phyloP scores from a whole-genome alignment of 768 basidiomycete genomes.

The Harrya chromipes region DNA sequence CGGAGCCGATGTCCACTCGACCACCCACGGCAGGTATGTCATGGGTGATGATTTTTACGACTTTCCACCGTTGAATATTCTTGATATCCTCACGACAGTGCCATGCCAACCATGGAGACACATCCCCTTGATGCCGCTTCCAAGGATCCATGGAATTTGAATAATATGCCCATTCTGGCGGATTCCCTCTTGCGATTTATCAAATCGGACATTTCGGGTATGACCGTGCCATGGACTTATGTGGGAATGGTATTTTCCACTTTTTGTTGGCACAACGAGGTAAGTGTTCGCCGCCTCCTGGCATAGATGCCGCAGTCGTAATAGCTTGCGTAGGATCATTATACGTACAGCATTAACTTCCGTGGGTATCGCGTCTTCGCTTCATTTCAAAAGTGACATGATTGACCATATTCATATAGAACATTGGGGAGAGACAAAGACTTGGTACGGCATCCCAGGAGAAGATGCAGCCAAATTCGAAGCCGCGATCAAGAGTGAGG shows the following conservation, averaged over 20 bases:
- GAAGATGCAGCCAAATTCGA: constrained; percentile 95
- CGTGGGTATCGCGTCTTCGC: constrained; percentile 50
- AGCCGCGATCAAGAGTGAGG: constrained; percentile 89
- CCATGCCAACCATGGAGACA: constrained; percentile 93
- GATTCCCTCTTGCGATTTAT: constrained; percentile 95
- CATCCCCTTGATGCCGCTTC: constrained; percentile 86
- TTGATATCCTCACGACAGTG: constrained; percentile 45
- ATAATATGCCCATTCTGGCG: constrained; percentile 91
- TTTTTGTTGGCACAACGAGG: constrained; percentile 99
- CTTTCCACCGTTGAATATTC: constrained; percentile 29
- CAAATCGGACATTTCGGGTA: constrained; percentile 98
- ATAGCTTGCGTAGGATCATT: constrained; percentile 71
- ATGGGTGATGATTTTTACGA: constrained; percentile 8
- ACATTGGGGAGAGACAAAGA: constrained; percentile 99
- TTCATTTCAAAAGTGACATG: constrained; percentile 20
- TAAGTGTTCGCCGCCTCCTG: constrained; percentile 32
- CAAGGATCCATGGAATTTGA: constrained; percentile 94
- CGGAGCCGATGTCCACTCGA: constrained; percentile 98
- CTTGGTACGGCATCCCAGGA: constrained; percentile 99
- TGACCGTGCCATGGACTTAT: constrained; percentile 99
- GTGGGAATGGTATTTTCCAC: constrained; percentile 99
- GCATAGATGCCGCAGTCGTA: constrained; percentile 21
- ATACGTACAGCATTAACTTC: constrained; percentile 94
- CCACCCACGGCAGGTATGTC: constrained; percentile 90
- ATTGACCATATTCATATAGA: constrained; percentile 47